A percentile compares a stretch with the other conserved stretches of the same genome.
Conservation (phyloP, 2,329 filamentous ascomycete genomes). For the Xylogone sp. region DNA sequence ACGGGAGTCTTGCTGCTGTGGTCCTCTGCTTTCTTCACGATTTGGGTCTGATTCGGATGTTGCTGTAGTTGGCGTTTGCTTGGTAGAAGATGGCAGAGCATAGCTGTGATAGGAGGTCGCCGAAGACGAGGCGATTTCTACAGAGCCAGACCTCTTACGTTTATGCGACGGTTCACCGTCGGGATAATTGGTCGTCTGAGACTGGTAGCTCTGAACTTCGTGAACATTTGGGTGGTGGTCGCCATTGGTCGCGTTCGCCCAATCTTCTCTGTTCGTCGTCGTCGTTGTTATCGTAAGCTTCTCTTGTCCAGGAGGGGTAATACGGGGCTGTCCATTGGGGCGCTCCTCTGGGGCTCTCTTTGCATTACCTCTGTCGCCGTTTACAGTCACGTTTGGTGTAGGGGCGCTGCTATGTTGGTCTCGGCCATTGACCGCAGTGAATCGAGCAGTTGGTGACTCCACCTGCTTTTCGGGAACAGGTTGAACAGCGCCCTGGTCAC, state of each 20-base stretch:
- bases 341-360: conserved; percentile 26
- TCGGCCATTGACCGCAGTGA: conserved; percentile 31
- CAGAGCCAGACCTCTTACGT: conserved; percentile 67
- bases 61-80: conserved; percentile 26
- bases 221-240: conserved; percentile 13
- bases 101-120: conserved; percentile 33
- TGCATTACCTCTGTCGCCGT: conserved; percentile 13
- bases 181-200: conserved; percentile 14
- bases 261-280: conserved; percentile 25
- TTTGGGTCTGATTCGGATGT: conserved; percentile 30
- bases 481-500: conserved; percentile 1
- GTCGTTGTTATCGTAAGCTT: conserved; percentile 27
- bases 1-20: conserved; percentile 36
- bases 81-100: conserved; percentile 29
- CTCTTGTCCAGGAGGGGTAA: conserved; percentile 27
- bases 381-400: conserved; percentile 11
- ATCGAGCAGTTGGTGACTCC: conserved; percentile 27
- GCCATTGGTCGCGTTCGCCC: conserved; percentile 20
- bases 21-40: conserved; percentile 41
- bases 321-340: conserved; percentile 24
- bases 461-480: conserved; percentile 6
- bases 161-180: conserved; percentile 47
- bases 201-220: conserved; percentile 11
- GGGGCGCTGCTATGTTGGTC: conserved; percentile 12
- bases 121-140: conserved; percentile 38